phyloP scores from a whole-genome alignment of 129 eudicot species.

The Flaveria robusta region DNA sequence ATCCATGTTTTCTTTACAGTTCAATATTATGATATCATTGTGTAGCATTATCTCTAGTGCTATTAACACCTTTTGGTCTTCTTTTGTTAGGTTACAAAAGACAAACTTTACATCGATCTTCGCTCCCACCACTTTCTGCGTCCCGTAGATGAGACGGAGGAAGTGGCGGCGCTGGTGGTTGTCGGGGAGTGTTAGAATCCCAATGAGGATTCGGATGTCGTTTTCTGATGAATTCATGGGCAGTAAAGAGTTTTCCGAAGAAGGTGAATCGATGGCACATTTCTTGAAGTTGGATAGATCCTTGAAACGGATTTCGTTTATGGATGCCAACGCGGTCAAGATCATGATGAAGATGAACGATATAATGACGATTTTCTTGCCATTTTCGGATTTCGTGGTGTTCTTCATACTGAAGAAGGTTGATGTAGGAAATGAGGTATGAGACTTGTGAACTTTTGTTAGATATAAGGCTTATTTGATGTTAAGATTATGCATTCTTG shows the following conservation, averaged over 20 bases:
- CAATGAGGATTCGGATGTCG: slow-evolving; percentile 71
- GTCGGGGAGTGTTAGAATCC: slow-evolving; percentile 73
- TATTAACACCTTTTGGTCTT: slow-evolving; percentile 69
- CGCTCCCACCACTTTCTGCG: slow-evolving; percentile 56
- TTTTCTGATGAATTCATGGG: slow-evolving; percentile 37
- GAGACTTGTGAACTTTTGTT: slow-evolving; percentile 32
- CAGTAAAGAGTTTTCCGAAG: slow-evolving; percentile 14
- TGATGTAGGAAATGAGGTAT: slow-evolving; percentile 21
- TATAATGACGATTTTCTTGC: slow-evolving; percentile 44
- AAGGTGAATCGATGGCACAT: slow-evolving; percentile 49
- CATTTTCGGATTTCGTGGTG: slow-evolving; percentile 24
- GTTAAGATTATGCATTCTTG: slow-evolving; percentile 36
- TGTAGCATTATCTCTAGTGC: slow-evolving; percentile 81
- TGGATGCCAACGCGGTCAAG: slow-evolving; percentile 60
- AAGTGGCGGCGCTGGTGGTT: slow-evolving; percentile 76
- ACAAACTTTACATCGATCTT: slow-evolving; percentile 74
- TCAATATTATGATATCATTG: slow-evolving; percentile 76
- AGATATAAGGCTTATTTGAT: slow-evolving; percentile 36
- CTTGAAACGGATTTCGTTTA: slow-evolving; percentile 61
- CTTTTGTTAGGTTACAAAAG: slow-evolving; percentile 88
- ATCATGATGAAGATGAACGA: slow-evolving; percentile 55
- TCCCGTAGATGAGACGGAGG: slow-evolving; percentile 80
- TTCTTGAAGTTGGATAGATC: slow-evolving; percentile 44
- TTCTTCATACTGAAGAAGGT: slow-evolving; percentile 37
- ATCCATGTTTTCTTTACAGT: slow-evolving; percentile 87